Conservation (phyloP, 371 early-diverging fungal species). For the Haplosporangium sp. region DNA sequence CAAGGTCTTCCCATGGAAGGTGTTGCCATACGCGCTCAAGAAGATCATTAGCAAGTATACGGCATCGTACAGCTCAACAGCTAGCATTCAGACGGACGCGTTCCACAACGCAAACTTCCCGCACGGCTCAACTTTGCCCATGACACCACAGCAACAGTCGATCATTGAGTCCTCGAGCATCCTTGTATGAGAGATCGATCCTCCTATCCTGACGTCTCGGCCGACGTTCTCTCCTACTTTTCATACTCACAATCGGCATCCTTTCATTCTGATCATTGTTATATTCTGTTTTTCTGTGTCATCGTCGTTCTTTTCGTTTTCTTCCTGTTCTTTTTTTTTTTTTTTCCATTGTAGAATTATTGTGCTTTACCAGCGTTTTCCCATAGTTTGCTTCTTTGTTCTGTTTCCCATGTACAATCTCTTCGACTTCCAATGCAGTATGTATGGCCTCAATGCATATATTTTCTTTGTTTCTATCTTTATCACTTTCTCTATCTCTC, state of each 20-base stretch:
- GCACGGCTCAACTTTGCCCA: constrained; percentile 46
- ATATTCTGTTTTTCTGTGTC: neutral
- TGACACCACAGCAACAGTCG: constrained; percentile 49
- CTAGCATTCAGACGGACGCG: constrained; percentile 62
- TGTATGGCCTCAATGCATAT: no score
- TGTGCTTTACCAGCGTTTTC: neutral
- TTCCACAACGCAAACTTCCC: constrained; percentile 56
- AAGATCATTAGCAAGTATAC: constrained; percentile 82
- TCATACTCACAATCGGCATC: no score
- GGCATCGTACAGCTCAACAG: constrained; percentile 62
- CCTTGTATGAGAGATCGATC: constrained; percentile 7
- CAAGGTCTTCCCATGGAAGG: constrained; percentile 84
- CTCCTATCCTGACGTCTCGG: neutral
- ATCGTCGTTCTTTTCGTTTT: constrained; percentile 5
- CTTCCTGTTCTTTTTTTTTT: constrained; percentile 1
- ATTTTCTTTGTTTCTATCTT: no score
- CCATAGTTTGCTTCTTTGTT: neutral
- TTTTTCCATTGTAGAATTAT: constrained; percentile 3
- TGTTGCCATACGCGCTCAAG: constrained; percentile 71
- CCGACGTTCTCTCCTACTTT: no score
- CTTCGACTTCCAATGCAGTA: no score
- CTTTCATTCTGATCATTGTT: no score
- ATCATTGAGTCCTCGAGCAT: constrained; percentile 50
- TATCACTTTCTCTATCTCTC: no score
- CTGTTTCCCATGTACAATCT: neutral